Conservation (phyloP, 345 rosid genomes). For the Mercurialis annua region DNA sequence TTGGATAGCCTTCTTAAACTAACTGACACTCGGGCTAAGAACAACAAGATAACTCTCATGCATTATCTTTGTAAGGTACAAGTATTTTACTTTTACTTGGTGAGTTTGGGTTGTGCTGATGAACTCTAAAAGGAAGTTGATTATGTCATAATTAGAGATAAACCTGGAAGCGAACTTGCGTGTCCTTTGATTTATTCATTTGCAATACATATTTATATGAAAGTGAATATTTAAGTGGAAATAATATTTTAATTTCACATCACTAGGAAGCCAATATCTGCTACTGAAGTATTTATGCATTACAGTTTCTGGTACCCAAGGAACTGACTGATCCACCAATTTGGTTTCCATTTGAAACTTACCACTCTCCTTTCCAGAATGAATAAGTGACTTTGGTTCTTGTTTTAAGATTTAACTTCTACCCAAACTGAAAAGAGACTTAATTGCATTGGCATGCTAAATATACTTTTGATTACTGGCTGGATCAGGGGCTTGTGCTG, state of each 20-base stretch:
- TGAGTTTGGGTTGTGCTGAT: not conserved
- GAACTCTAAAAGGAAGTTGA: not conserved
- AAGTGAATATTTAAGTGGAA: too few relatives aligned
- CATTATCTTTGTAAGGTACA: slow-evolving; percentile 95
- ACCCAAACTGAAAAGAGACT: too few relatives aligned
- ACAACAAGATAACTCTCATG: slow-evolving; percentile 93
- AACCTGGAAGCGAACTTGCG: too few relatives aligned
- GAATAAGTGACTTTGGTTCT: too few relatives aligned
- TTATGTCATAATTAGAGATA: too few relatives aligned
- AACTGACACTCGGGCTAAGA: slow-evolving; percentile 82
- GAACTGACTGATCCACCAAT: not conserved
- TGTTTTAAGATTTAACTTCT: too few relatives aligned
- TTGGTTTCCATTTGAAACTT: not conserved
- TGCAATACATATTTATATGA: too few relatives aligned
- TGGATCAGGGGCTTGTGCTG: too few relatives aligned
- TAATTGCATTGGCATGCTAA: too few relatives aligned
- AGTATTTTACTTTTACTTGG: slow-evolving; percentile 12
- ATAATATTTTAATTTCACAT: not conserved
- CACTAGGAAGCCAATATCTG: not conserved
- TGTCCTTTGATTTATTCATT: too few relatives aligned
- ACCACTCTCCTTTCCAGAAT: too few relatives aligned
- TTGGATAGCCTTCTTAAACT: slow-evolving; percentile 95
- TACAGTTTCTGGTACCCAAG: not conserved
- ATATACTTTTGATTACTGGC: too few relatives aligned
- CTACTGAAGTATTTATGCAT: not conserved